Evolutionary conservation across 2,329 filamentous ascomycete genomes (phyloP).

Genomic region (Fusarium agapanthi): DNA sequence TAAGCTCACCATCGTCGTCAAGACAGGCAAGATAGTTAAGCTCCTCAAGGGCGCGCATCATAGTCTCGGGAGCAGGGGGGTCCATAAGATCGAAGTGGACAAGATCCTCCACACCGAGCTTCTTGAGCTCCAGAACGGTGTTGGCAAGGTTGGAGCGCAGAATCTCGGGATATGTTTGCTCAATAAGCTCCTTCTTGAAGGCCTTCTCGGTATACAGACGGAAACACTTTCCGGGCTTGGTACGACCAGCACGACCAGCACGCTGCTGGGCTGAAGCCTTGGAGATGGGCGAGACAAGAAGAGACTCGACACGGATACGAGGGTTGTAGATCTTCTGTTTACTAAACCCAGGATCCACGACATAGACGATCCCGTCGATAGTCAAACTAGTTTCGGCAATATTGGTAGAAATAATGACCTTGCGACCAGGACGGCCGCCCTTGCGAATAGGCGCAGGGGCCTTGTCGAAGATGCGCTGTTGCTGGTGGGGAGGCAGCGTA

Average conservation of each 20-base stretch:
- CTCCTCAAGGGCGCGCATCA: constrained; percentile 97
- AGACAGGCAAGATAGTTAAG: constrained; percentile 97
- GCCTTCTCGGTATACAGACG: constrained; percentile 93
- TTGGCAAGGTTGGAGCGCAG: constrained; percentile 93
- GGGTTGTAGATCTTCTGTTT: constrained; percentile 99
- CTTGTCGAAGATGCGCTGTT: constrained; percentile 94
- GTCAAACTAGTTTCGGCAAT: constrained; percentile 98
- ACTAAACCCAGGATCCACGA: constrained; percentile 98
- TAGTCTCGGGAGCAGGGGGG: constrained; percentile 94
- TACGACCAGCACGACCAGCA: constrained; percentile 99
- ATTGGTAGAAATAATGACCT: constrained; percentile 94
- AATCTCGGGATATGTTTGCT: constrained; percentile 96
- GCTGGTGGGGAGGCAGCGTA: constrained; percentile 88
- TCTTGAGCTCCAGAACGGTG: constrained; percentile 96
- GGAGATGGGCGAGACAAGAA: constrained; percentile 97
- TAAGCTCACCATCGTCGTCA: constrained; percentile 95
- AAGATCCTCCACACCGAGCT: constrained; percentile 92
- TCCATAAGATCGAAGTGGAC: constrained; percentile 99
- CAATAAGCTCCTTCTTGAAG: constrained; percentile 97
- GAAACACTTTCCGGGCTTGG: constrained; percentile 97
- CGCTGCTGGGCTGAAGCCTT: constrained; percentile 97
- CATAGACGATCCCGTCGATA: constrained; percentile 98
- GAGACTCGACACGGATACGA: constrained; percentile 92
- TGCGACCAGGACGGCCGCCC: constrained; percentile 88
- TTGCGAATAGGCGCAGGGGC: constrained; percentile 77